Base-by-base conservation (phyloP, 2,329 filamentous ascomycete genomes). In the Decorospora gaudefroyi region DNA sequence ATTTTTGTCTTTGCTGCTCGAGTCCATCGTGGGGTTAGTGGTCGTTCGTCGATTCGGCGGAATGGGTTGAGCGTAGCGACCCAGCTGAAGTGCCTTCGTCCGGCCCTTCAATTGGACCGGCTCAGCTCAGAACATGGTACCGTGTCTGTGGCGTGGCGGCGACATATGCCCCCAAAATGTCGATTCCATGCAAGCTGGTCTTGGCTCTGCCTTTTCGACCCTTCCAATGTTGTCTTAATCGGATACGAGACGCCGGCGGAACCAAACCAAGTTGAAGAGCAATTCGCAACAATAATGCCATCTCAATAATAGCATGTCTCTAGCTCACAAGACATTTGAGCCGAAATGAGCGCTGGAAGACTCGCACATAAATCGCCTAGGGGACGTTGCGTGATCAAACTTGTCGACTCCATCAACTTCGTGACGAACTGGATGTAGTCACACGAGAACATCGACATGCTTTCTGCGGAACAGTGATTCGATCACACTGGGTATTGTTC, bases 211-310 rank as follows among this genome's bases (percentile, higher is more conserved):
- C n/a, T n/a, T n/a, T n/a, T n/a, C n/a, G 16, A 13, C 15, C 21
- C 33, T 39, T 19, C 31, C 21, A 42, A 41, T n/a, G 26, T 35
- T 26, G 37, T 38, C 49, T 47, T 47, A 54, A n/a, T 52, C 46
- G 28, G 29, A 47, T 42, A 45, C 34, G 32, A 33, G 38, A 30
- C 16, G 27, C 29, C 36, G 40, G 25, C 22, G 28, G 34, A 41
- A 38, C 22, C 45, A 46, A 17, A 16, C 16, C 7, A 29, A 10
- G 28, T n/a, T 23, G 4, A 30, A 41, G 25, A 33, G 27, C 13
- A 33, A 19, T 21, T 10, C 17, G 21, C 30, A 11, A 28, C 6
- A 3, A n/a, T 26, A 37, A 23, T 19, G 21, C 39, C 31, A 30
- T 38, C 42, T 42, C 32, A 34, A 19, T 13, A 13, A 21, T 11